Evolutionary conservation across 2,329 filamentous ascomycete genomes (phyloP), one percentile per base, ranked within the genome.

Genomic region (Pseudopithomyces chartarum): DNA sequence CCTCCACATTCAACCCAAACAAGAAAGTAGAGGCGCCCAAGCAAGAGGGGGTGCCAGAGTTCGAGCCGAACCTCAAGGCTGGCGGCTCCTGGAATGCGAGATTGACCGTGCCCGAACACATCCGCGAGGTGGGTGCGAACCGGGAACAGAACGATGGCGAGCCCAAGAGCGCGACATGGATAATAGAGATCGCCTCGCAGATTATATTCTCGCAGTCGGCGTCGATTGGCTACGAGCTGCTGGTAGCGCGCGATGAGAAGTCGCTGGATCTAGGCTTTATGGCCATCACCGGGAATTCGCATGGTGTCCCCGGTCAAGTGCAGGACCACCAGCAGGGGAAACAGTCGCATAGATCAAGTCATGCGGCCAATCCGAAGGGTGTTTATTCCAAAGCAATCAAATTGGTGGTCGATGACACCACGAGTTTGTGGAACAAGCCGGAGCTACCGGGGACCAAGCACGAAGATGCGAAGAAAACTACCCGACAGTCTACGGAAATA

Each of bases 51-150:
- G 84, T 89, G 1, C 95, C 95, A 15, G 90, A 96, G 67, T 99
- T 95, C 70, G 95, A 99, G 78, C 94, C 95, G 45, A 94, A 97
- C 81, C 84, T 99, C 71, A 98, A 98, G 81, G 93, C 95, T 8
- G 95, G 93, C 29, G 93, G 92, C 6, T 87, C 84, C 44, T 99
- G 93, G 90, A 86, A 87, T 66, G 90, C 91, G 56, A 86, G 88
- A 69, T 84, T 99, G 61, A 82, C 86, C 5, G 88, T 99, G 0
- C 94, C 94, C 0, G 89, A 94, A 53, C 81, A 88, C 60, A 89
- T 95, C 57, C 84, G 91, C 46, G 85, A 89, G 71, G 84, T 80
- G 17, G 89, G 88, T 7, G 77, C 73, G 38, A 76, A 74, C 52
- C 81, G 67, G 34, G 62, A 71, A 81, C 49, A 76, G 33, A 66